A percentile compares a stretch with the other conserved stretches of the same genome.
Evolutionary conservation across 768 basidiomycete species (phyloP).

Genomic region (Tricholoma terreum): DNA sequence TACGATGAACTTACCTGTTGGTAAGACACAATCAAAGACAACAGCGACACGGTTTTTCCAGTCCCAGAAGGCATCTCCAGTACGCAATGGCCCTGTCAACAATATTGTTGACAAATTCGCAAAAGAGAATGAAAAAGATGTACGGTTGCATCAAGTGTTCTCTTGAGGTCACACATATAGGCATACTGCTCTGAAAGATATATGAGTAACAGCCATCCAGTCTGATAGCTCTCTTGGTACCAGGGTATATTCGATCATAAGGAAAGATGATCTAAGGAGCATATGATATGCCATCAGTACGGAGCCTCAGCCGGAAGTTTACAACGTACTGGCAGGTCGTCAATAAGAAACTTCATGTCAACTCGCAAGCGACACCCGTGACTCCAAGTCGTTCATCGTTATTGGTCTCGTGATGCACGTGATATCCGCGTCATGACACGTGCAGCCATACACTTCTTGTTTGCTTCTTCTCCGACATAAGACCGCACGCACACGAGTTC

Average conservation of each 20-base stretch:
- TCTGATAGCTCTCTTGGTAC: conserved; percentile 38
- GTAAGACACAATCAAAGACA: conserved; percentile 95
- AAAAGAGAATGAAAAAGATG: conserved; percentile 3
- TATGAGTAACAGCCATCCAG: conserved; percentile 6
- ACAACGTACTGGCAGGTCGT: conserved; percentile 66
- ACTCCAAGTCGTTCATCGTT: too few relatives aligned
- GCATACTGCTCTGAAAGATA: conserved; percentile 84
- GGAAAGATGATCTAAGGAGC: conserved; percentile 77
- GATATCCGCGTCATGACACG: too few relatives aligned
- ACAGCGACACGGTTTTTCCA: conserved; percentile 94
- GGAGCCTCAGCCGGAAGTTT: not conserved
- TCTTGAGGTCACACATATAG: conserved; percentile 98
- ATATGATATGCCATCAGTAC: conserved; percentile 5
- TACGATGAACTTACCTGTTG: conserved; percentile 64
- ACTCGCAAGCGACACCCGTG: not conserved
- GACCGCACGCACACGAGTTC: too few relatives aligned
- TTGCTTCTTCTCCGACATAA: too few relatives aligned
- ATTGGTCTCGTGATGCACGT: too few relatives aligned
- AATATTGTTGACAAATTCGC: not conserved
- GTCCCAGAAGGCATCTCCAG: conserved; percentile 99
- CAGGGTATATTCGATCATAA: conserved; percentile 95
- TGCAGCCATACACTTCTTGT: too few relatives aligned
- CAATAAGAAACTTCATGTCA: conserved; percentile 78
- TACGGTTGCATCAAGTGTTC: conserved; percentile 92
- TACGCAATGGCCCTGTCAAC: conserved; percentile 90